phyloP scores from a whole-genome alignment of 1,284 basidiomycete species.

The Anthracocystis walkeri region DNA sequence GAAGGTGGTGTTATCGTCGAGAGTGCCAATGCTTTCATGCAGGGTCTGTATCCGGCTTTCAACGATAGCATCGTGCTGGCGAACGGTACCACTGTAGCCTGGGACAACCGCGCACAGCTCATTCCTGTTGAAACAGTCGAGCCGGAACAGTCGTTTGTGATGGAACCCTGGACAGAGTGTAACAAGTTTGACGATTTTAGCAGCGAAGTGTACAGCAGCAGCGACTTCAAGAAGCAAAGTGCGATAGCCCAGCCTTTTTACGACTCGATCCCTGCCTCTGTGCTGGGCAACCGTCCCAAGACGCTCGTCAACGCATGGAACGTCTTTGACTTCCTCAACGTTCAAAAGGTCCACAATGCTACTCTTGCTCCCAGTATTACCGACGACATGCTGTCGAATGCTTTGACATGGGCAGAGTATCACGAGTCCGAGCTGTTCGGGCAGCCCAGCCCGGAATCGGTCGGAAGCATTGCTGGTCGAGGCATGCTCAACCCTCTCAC shows the following conservation, averaged over 20 bases:
- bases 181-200: constrained; percentile 55
- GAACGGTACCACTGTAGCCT: constrained; percentile 79
- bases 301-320: constrained; percentile 77
- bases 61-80: constrained; percentile 71
- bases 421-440: constrained; percentile 84
- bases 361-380: constrained; percentile 47
- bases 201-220: constrained; percentile 58
- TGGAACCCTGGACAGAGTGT: constrained; percentile 83
- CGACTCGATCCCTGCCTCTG: constrained; percentile 74
- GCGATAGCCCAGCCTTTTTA: constrained; percentile 77
- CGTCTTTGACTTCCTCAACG: constrained; percentile 79
- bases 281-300: constrained; percentile 78
- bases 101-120: constrained; percentile 81
- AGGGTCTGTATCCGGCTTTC: constrained; percentile 63
- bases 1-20: constrained; percentile 87
- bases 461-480: constrained; percentile 86
- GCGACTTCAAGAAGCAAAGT: constrained; percentile 74
- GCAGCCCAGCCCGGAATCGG: constrained; percentile 74
- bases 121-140: constrained; percentile 81
- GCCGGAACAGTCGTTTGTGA: constrained; percentile 81
- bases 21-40: constrained; percentile 72
- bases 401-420: constrained; percentile 76
- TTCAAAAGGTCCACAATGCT: constrained; percentile 75
- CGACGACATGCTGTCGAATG: constrained; percentile 33
- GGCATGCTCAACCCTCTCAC: constrained; percentile 80